These are phyloP conservation scores for Zalaria obscura DNA, from an alignment of 2,329 filamentous ascomycete species.

Conservation along the genomic window DNA sequence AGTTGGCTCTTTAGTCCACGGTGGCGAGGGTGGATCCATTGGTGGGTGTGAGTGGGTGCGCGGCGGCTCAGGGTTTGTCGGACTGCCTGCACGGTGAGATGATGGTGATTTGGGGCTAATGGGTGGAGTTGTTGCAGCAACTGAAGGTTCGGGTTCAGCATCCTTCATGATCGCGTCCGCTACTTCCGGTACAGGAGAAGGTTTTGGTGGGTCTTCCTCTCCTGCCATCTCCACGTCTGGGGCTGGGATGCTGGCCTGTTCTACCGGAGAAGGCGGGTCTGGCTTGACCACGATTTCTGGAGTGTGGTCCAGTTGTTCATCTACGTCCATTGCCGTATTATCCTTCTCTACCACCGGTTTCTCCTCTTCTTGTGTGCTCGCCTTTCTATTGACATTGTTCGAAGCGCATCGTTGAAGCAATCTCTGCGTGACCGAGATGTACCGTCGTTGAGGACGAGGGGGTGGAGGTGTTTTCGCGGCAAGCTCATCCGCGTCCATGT, in stretches of 20 bases:
- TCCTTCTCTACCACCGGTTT: slow-evolving; percentile 15
- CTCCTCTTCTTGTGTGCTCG: neutral
- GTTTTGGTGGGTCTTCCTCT: slow-evolving; percentile 4
- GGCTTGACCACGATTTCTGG: no score
- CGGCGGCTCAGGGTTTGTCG: neutral
- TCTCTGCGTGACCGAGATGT: slow-evolving; percentile 15
- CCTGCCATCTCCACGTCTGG: no score
- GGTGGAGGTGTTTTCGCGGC: slow-evolving; percentile 7
- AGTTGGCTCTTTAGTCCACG: slow-evolving; percentile 3
- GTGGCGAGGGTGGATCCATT: slow-evolving; percentile 19
- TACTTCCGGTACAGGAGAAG: neutral
- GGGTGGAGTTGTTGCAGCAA: neutral
- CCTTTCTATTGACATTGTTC: slow-evolving; percentile 13
- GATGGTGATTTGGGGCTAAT: neutral
- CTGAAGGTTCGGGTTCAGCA: slow-evolving; percentile 7
- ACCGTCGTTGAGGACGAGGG: slow-evolving; percentile 10
- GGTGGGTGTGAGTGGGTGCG: slow-evolving; percentile 13
- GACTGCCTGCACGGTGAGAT: neutral
- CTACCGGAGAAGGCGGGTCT: no score
- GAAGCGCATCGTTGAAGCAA: slow-evolving; percentile 18
- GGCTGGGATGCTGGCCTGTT: no score
- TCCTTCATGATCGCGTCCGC: slow-evolving; percentile 32
- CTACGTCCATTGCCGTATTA: slow-evolving; percentile 10
- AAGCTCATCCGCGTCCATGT: slow-evolving; percentile 18
- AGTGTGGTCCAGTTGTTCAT: slow-evolving; percentile 9